These are phyloP conservation scores for Tarenaya hassleriana DNA, from an alignment of 345 rosid genomes.

Conservation along the genomic window DNA sequence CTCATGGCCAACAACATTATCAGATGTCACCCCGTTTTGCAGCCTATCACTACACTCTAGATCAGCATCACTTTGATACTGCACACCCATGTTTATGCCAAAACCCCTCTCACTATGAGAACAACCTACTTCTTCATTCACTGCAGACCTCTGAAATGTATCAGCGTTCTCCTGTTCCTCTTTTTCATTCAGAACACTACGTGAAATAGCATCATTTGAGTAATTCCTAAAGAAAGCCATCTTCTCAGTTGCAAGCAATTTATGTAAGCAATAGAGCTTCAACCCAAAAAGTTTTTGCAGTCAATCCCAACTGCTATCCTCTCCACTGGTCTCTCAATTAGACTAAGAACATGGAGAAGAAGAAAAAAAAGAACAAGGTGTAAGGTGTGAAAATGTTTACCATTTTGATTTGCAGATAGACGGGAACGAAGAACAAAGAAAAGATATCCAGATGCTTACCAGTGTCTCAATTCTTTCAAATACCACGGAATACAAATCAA, in stretches of 20 bases:
- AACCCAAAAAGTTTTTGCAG: neutral
- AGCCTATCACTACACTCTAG: slow-evolving; percentile 44
- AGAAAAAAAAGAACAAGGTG: slow-evolving; percentile 4
- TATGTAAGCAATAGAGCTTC: slow-evolving; percentile 2
- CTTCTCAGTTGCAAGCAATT: slow-evolving; percentile 36
- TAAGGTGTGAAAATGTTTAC: slow-evolving; percentile 8
- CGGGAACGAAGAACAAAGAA: neutral
- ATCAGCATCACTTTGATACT: slow-evolving; percentile 67
- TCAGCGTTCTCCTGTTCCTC: slow-evolving; percentile 36
- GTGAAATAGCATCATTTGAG: slow-evolving; percentile 50
- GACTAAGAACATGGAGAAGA: slow-evolving; percentile 22
- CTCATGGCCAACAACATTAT: slow-evolving; percentile 29
- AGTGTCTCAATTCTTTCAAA: neutral
- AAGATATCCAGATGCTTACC: neutral
- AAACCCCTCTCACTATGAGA: slow-evolving; percentile 56
- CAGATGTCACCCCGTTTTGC: slow-evolving; percentile 36
- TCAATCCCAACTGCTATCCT: slow-evolving; percentile 14
- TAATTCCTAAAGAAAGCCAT: slow-evolving; percentile 92
- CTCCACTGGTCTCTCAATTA: slow-evolving; percentile 14
- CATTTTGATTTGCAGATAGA: neutral
- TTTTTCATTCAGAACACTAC: slow-evolving; percentile 54
- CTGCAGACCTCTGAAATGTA: slow-evolving; percentile 38
- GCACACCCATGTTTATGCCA: slow-evolving; percentile 67
- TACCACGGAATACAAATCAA: neutral
- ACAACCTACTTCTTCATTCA: slow-evolving; percentile 42